These are phyloP conservation scores for Arctium minus DNA, from an alignment of 129 eudicot genomes.

Conservation along the genomic window DNA sequence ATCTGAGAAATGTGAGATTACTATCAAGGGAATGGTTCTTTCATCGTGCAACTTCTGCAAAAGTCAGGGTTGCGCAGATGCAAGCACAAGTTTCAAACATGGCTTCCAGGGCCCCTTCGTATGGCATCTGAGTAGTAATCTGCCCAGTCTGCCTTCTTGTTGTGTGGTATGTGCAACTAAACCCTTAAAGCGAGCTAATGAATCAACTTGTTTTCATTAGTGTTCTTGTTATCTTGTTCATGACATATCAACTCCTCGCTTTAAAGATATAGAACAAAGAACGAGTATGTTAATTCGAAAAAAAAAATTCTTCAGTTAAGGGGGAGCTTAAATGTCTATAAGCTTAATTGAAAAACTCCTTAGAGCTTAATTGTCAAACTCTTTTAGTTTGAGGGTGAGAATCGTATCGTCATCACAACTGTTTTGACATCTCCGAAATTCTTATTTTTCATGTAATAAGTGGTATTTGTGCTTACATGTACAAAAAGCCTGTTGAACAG, in stretches of 20 bases:
- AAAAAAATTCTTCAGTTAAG: too few relatives aligned
- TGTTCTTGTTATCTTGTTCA: conserved; percentile 8
- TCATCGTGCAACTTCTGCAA: conserved; percentile 63
- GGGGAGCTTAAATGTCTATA: too few relatives aligned
- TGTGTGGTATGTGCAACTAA: conserved; percentile 23
- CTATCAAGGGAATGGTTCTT: conserved; percentile 78
- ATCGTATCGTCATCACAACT: too few relatives aligned
- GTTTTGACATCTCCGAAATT: too few relatives aligned
- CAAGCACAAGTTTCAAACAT: conserved; percentile 71
- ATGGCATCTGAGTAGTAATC: conserved; percentile 26
- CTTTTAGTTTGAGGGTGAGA: too few relatives aligned
- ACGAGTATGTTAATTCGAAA: neutral
- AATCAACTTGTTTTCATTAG: conserved; percentile 11
- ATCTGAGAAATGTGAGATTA: conserved; percentile 73
- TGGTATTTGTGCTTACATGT: too few relatives aligned
- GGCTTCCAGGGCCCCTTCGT: conserved; percentile 68
- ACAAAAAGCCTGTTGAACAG: too few relatives aligned
- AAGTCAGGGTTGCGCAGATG: conserved; percentile 79
- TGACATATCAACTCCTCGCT: conserved; percentile 2
- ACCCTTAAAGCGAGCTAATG: conserved; percentile 3
- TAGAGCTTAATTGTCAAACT: too few relatives aligned
- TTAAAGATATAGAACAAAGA: conserved; percentile 2
- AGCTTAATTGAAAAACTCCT: too few relatives aligned
- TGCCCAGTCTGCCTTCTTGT: conserved; percentile 3
- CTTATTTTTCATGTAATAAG: too few relatives aligned